phyloP scores from a whole-genome alignment of 495 filamentous ascomycete species.

The Rhizodiscina lignyota region DNA sequence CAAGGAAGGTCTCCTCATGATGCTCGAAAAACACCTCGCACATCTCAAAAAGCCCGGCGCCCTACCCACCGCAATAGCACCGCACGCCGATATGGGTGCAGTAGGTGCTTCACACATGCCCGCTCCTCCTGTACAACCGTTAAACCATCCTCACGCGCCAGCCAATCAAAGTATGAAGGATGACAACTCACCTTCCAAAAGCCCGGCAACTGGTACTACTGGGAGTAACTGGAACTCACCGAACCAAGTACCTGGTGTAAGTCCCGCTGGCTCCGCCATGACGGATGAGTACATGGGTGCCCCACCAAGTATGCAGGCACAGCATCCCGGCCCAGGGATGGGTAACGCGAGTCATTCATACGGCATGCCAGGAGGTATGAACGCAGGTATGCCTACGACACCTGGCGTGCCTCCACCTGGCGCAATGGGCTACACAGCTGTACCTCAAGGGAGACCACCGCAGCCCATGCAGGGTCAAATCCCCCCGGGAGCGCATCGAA shows the following conservation, averaged over 20 bases:
- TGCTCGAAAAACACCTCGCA: slow-evolving; percentile 76
- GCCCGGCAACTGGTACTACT: slow-evolving; percentile 24
- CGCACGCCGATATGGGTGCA: slow-evolving; percentile 58
- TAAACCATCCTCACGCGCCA: slow-evolving; percentile 49
- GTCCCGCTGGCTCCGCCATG: slow-evolving; percentile 17
- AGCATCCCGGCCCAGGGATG: slow-evolving; percentile 1
- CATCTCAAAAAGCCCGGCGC: slow-evolving; percentile 47
- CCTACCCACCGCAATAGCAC: slow-evolving; percentile 30
- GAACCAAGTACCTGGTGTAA: slow-evolving; percentile 21
- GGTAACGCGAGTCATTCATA: too few relatives aligned
- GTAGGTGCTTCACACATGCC: slow-evolving; percentile 50
- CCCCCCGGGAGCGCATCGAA: slow-evolving; percentile 25
- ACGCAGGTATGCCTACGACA: slow-evolving; percentile 3
- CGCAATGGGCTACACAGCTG: too few relatives aligned
- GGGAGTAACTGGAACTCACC: slow-evolving; percentile 36
- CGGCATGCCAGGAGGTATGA: neutral
- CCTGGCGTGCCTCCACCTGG: slow-evolving; percentile 5
- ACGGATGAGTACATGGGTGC: slow-evolving; percentile 24
- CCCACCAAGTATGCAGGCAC: slow-evolving; percentile 20
- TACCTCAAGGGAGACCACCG: too few relatives aligned
- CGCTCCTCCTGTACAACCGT: slow-evolving; percentile 53
- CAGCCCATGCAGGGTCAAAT: slow-evolving; percentile 3
- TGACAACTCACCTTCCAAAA: slow-evolving; percentile 32
- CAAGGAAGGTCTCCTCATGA: slow-evolving; percentile 78
- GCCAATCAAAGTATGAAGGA: slow-evolving; percentile 9